Conservation (phyloP, 1,139 yeast species). For the Pneumocystis canis region DNA sequence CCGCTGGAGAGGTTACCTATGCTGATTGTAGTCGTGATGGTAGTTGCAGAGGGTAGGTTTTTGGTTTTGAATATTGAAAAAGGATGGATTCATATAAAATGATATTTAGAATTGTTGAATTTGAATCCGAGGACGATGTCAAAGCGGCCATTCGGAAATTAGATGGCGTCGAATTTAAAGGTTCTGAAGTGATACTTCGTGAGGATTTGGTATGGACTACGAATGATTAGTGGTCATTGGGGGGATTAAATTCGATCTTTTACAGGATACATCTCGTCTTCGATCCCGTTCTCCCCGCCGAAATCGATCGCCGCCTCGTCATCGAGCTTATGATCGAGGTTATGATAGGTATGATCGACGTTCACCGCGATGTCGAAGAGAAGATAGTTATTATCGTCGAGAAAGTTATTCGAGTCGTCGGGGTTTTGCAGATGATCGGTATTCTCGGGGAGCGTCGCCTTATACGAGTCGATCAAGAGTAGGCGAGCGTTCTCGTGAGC, state of each 20-base stretch:
- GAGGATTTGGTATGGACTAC: conserved; percentile 20
- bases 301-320: conserved; percentile 11
- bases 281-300: conserved; percentile 16
- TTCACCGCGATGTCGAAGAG: conserved; percentile 12
- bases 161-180: conserved; percentile 18
- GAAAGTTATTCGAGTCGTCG: conserved; percentile 13
- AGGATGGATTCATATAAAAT: too few relatives aligned
- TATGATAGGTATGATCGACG: conserved; percentile 11
- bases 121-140: conserved; percentile 19
- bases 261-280: conserved; percentile 13
- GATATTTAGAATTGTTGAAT: conserved; percentile 18
- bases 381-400: conserved; percentile 10
- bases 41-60: conserved; percentile 18
- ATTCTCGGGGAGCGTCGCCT: neutral
- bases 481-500: neutral
- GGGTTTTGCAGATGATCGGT: neutral
- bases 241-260: too few relatives aligned
- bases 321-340: conserved; percentile 7
- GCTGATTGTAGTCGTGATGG: conserved; percentile 18
- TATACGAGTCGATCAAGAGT: neutral
- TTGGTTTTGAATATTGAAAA: conserved; percentile 1
- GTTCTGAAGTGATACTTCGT: conserved; percentile 15
- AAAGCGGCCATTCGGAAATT: conserved; percentile 18
- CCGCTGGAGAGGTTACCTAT: conserved; percentile 18
- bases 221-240: too few relatives aligned